These are phyloP conservation scores for Suhomyces kunorum DNA, from an alignment of 1,139 yeast genomes.

Conservation along the genomic window DNA sequence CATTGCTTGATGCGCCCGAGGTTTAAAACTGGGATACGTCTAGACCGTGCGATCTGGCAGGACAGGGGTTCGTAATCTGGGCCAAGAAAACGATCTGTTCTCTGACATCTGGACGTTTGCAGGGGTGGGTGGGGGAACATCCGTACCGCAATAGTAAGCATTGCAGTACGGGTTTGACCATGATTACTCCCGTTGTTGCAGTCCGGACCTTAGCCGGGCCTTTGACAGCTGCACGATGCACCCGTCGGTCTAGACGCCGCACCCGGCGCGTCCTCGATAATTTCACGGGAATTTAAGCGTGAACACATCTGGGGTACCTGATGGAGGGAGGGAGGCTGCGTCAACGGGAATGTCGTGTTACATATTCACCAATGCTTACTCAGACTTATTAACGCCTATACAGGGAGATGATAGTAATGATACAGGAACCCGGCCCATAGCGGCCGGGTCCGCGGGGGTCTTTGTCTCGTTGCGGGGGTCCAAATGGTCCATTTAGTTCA, in stretches of 20 bases:
- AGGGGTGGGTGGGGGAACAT: conserved; percentile 1
- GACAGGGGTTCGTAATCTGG: conserved; percentile 2
- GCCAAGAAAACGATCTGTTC: conserved; percentile 3
- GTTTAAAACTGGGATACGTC: conserved; percentile 2
- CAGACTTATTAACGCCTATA: conserved; percentile 1
- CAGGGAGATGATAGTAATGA: conserved; percentile 1
- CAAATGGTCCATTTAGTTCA: conserved; percentile 19
- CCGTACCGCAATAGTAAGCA: too few relatives aligned
- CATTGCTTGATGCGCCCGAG: conserved; percentile 1
- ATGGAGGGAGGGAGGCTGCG: conserved; percentile 1
- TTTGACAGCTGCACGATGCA: not conserved
- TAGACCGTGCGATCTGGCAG: conserved; percentile 5
- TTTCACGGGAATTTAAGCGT: conserved; percentile 1
- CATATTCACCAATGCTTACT: conserved; percentile 2
- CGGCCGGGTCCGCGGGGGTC: not conserved
- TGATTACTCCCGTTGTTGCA: too few relatives aligned
- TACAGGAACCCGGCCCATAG: not conserved
- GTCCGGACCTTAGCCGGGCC: not conserved
- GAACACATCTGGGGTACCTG: conserved; percentile 5
- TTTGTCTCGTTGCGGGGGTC: not conserved
- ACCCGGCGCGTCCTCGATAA: conserved; percentile 3
- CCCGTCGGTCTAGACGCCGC: conserved; percentile 1
- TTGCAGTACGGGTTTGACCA: too few relatives aligned
- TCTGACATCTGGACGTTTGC: conserved; percentile 3
- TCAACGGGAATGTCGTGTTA: conserved; percentile 1